Base-by-base conservation (phyloP, 192 early-diverging fungal genomes). In the Linderina pennispora region DNA sequence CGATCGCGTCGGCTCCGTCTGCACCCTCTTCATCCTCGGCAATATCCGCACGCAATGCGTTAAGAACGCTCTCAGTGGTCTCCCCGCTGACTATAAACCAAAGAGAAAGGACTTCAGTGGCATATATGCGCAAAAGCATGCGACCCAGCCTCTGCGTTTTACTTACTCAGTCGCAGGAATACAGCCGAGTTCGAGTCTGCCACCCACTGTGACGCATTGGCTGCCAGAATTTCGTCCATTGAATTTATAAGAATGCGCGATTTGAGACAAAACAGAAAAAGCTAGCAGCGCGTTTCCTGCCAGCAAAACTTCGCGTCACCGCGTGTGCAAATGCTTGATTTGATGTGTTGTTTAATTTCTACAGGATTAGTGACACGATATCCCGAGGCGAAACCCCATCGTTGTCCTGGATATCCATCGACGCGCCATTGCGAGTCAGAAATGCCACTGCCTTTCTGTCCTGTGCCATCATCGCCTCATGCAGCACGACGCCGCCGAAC, bases 401-500 rank as follows among this genome's bases (percentile, higher is more conserved):
- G 25, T 70, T 55, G 25, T 70, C 66, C 23, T 19, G 41, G 10
- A 62, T 58, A 34, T 70, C 66, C 66, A 70, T 58, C 1, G 37
- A 36, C 0, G 59, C 66, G 31, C 66, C 66, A 24, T 62, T 58
- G 17, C 66, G 50, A 0, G 51, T 45, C 2, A 70, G 44, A 52
- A 70, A 70, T 4, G 66, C 50, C 17, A 62, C 59, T 3, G 66
- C 66, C 6, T 23, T 40, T 25, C 66, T 48, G 10, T 70, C 66
- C 51, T 62, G 58, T 0, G 66, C 66, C 66, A 70, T 70, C 26
- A 70, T 44, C 1, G 66, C 66, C 31, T 70, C 66, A 31, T 70
- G 66, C 51, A 70, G 28, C 0, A 58, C 66, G 8, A 70, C 48
- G 47, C 66, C 66, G 43, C 66, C 66, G 22, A 70, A 70, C 28